A percentile compares a stretch with the other conserved stretches of the same genome.
Conservation (phyloP, 2,329 filamentous ascomycete species). For the Canariomyces notabilis region DNA sequence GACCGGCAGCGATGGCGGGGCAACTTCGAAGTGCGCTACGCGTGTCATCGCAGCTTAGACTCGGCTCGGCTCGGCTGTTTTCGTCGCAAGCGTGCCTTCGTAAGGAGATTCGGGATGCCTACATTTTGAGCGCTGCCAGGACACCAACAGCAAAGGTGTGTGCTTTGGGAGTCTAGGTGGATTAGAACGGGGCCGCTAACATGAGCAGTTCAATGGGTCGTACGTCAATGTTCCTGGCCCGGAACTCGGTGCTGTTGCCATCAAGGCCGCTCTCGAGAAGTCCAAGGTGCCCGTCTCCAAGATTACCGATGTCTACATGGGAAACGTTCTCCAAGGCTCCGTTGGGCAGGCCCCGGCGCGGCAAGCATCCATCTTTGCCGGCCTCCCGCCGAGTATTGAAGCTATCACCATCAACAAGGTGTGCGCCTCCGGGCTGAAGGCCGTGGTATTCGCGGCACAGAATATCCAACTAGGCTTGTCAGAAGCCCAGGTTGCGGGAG, state of each 20-base stretch:
- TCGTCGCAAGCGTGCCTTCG: conserved; percentile 23
- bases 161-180: background rate
- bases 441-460: conserved; percentile 83
- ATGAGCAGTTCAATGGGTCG: conserved; percentile 83
- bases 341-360: conserved; percentile 88
- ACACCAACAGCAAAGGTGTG: conserved; percentile 83
- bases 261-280: conserved; percentile 84
- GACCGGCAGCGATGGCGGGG: conserved; percentile 15
- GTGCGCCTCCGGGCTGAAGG: conserved; percentile 91
- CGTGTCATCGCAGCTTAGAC: conserved; percentile 14
- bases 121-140: conserved; percentile 84
- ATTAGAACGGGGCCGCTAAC: conserved; percentile 1
- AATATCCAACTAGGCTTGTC: conserved; percentile 90
- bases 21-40: conserved; percentile 18
- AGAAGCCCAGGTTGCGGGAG: conserved; percentile 85
- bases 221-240: conserved; percentile 79
- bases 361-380: conserved; percentile 85
- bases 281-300: conserved; percentile 74
- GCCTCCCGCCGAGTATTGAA: conserved; percentile 74
- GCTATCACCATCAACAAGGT: conserved; percentile 97
- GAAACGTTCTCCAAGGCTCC: conserved; percentile 80
- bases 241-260: conserved; percentile 83
- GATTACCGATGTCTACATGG: conserved; percentile 95
- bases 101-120: conserved; percentile 81
- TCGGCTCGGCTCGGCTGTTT: conserved; percentile 24